Evolutionary conservation across 306 rosid species (phyloP), one percentile per base, ranked within the genome.

Genomic region (Benincasa hispida): DNA sequence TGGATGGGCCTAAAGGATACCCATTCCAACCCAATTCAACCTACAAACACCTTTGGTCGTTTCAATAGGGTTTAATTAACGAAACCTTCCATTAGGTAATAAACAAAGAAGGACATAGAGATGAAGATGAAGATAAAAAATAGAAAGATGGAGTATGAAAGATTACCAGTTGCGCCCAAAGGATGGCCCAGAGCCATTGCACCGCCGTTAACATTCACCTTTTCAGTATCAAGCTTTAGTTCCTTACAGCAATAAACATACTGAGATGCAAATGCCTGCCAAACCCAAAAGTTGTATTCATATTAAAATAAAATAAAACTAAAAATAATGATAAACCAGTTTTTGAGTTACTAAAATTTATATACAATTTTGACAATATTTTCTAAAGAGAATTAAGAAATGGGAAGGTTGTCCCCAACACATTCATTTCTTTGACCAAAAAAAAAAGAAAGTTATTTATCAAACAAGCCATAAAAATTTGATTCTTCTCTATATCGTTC

Each of bases 131-230:
- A 22, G 34, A 63, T n/a, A n/a, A n/a, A n/a, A 63, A 59, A 32
- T 32, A 32, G 35, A 32, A 32, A 45, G 50, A 45, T 45, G 4
- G 50, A 45, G 51, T 62, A 34, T 1, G 72, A 47, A 18, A 8
- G 72, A 63, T 8, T 79, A 93, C 97, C 97, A 82, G 97, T 94
- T 53, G 90, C 94, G 0, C 96, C 98, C 85, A 94, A 77, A 79
- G 97, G 98, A 91, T 94, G 98, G 8, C 98, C 98, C 47, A 91
- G 83, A 61, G 97, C 98, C 72, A 93, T 82, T 32, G 98, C 98
- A 61, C 98, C 97, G 78, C 97, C 98, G 74, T 91, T 91, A 28
- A 89, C 97, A 76, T 93, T 93, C 83, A 93, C 94, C 74, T 78
- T 93, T 12, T 66, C 77, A 54, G 91, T 83, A 82, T 93, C 89